Evolutionary conservation across 768 basidiomycete genomes (phyloP).

Genomic region (Cystobasidium onofrii): DNA sequence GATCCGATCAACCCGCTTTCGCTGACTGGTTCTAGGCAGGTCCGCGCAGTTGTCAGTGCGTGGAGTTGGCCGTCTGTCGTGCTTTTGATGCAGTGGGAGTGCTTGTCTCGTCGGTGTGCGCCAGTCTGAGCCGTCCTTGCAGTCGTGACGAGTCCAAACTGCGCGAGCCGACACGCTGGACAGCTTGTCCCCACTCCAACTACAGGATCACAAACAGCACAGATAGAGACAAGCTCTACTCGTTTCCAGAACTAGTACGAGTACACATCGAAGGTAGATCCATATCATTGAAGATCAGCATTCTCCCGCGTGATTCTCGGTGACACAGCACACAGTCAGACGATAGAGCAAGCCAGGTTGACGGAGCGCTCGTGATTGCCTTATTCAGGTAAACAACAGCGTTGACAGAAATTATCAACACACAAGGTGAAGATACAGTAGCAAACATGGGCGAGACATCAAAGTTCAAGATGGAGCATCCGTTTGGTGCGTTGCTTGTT

Average conservation of each 20-base stretch:
- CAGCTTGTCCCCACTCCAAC: conserved; percentile 14
- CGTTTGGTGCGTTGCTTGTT: conserved; percentile 65
- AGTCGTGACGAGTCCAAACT: not conserved
- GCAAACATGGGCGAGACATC: conserved; percentile 53
- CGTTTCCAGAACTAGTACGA: not conserved
- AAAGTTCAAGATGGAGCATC: conserved; percentile 98
- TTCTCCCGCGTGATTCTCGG: not conserved
- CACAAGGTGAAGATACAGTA: not conserved
- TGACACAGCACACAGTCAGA: not conserved
- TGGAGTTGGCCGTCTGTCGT: not conserved
- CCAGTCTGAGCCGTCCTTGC: not conserved
- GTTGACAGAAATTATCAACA: not conserved
- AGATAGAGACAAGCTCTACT: not conserved
- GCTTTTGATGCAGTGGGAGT: not conserved
- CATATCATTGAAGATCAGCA: no score
- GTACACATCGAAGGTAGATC: not conserved
- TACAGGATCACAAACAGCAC: not conserved
- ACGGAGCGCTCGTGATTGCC: not conserved
- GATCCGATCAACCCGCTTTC: not conserved
- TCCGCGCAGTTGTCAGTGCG: not conserved
- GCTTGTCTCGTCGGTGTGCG: not conserved
- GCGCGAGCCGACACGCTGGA: not conserved
- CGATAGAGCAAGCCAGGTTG: not conserved
- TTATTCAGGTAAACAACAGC: not conserved
- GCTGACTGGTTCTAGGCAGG: not conserved